Percentiles rank a stretch among this genome's conserved stretches.
Conservation (phyloP, 2,329 filamentous ascomycete species). For the Diaporthe sp. region DNA sequence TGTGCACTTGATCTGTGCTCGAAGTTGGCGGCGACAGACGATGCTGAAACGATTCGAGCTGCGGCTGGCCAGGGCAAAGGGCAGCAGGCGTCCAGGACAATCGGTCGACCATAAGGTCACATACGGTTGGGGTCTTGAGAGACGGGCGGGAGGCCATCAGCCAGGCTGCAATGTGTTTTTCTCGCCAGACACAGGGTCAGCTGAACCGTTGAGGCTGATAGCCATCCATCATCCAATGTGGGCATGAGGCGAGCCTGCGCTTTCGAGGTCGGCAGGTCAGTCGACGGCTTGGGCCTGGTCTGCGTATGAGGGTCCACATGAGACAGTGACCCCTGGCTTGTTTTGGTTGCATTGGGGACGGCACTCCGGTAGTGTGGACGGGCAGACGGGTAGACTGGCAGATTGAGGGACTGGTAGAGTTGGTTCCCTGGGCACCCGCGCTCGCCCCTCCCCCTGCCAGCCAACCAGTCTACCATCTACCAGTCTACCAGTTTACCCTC, state of each 20-base stretch:
- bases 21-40: not conserved
- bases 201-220: not conserved
- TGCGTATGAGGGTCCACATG: slow-evolving; percentile 19
- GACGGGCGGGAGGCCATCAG: not conserved
- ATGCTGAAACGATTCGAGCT: slow-evolving; percentile 23
- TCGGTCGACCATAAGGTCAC: not conserved
- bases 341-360: slow-evolving; percentile 8
- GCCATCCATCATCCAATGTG: not conserved
- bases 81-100: not conserved
- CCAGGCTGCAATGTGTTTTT: not conserved
- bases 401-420: too few species aligned
- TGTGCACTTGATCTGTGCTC: slow-evolving; percentile 22
- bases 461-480: too few species aligned
- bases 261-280: not conserved
- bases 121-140: not conserved
- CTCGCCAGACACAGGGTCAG: not conserved
- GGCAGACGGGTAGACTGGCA: not conserved
- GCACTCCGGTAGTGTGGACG: not conserved
- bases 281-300: not conserved
- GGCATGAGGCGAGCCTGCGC: not conserved
- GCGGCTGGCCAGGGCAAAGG: not conserved
- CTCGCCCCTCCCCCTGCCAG: too few species aligned
- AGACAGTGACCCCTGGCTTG: slow-evolving; percentile 8
- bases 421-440: too few species aligned
- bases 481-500: not conserved